phyloP scores from a whole-genome alignment of 1,139 yeast genomes.

The Hemisphaericaspora lyxosophila region DNA sequence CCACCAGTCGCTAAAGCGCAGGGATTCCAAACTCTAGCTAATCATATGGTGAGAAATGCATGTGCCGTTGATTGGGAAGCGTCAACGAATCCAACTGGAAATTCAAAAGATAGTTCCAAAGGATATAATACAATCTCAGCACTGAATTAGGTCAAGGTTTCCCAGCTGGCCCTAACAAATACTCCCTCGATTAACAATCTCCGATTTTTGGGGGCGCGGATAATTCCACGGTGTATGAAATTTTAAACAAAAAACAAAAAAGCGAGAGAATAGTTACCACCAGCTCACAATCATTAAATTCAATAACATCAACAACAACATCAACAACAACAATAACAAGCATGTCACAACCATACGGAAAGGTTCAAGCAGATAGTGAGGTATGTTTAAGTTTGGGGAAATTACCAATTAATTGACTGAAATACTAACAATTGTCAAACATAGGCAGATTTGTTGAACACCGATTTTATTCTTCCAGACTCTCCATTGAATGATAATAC shows the following conservation, averaged over 20 bases:
- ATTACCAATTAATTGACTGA: background rate
- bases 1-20: background rate
- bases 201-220: too few relatives aligned
- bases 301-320: background rate
- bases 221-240: too few relatives aligned
- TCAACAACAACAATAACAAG: background rate
- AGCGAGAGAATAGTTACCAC: background rate
- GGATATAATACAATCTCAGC: background rate
- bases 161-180: too few relatives aligned
- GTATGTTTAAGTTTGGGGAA: constrained; percentile 7
- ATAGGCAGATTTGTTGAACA: constrained; percentile 15
- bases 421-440: constrained; percentile 5
- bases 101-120: background rate
- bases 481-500: background rate
- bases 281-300: background rate
- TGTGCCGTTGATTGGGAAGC: background rate
- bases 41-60: background rate
- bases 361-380: constrained; percentile 6
- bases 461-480: constrained; percentile 22
- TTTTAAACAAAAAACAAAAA: background rate
- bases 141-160: background rate
- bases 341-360: constrained; percentile 7
- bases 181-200: too few relatives aligned
- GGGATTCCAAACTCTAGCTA: background rate
- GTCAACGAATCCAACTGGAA: background rate